Base-by-base conservation (phyloP, 1,284 basidiomycete genomes). In the Ceratobasidium theobromae region DNA sequence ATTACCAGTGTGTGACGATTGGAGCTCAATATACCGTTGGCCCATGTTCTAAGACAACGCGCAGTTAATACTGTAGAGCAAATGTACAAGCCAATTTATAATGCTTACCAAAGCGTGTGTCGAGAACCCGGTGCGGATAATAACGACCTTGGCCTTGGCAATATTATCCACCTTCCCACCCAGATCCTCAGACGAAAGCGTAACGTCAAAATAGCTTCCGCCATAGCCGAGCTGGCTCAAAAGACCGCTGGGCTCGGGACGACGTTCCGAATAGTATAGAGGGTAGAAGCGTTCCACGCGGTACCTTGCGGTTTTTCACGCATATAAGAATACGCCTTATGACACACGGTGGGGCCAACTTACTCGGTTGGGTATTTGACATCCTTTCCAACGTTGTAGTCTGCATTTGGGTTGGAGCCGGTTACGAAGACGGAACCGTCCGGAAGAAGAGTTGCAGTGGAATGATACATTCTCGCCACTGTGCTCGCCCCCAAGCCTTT, bases 351-450 rank as follows among this genome's bases (percentile, higher is more conserved):
- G n/a, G n/a, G n/a, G n/a, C n/a, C n/a, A n/a, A 78, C 12, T 78
- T 67, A 72, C 48, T 89, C 87, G 6, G 95, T 97, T 8, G 91
- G 88, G 82, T 85, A 98, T 69, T 76, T 78, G 66, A 84, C 75
- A 67, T 82, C 72, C 23, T 89, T 89, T 70, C 87, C 91, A 21
- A 84, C 68, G 71, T 91, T 89, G 70, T 87, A 92, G 72, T 97
- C 94, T 65, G 91, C 82, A 75, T 96, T 96, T 41, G 94, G 94
- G 78, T 97, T 97, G 27, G 91, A 94, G 8, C 95, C 95, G 57
- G 91, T 92, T 68, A 97, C 83, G 67, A 96, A 77, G 52, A 98
- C 87, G 1, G 90, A 91, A 0, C 83, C 91, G 72, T 97, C 81
- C 16, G 93, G 87, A 35, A 97, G 86, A 35, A 97, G 84, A 18